Evolutionary conservation across 371 early-diverging fungal species (phyloP), one percentile per base, ranked within the genome.

Genomic region (Apophysomyces variabilis): DNA sequence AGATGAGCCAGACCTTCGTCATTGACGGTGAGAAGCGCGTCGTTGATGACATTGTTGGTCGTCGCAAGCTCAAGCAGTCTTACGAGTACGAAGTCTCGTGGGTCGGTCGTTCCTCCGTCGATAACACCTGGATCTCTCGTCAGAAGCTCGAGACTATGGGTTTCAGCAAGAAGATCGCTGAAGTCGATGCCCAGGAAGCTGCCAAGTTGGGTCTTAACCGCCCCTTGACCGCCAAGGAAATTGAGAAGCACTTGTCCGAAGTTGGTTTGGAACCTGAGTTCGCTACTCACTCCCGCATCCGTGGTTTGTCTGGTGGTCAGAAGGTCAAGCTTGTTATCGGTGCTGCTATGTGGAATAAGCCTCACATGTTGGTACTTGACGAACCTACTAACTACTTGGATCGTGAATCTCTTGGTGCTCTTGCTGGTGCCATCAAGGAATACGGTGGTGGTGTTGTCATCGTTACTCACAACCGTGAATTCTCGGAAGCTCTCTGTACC

Each of bases 271-370:
- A 87, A 44, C 76, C 90, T 50, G 90, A 91, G 65, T 89, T 90
- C 66, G 91, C 89, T 61, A 88, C 92, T 70, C 93, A 94, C 87
- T 87, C 85, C 73, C 91, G 89, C 73, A 93, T 94, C 75, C 85
- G 86, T 80, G 93, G 91, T 82, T 86, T 96, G 13, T 93, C 94
- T 64, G 95, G 95, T 76, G 95, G 95, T 63, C 95, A 96, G 74
- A 96, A 96, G 84, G 93, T 92, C 79, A 91, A 93, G 87, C 85
- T 96, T 46, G 93, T 92, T 21, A 85, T 95, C 66, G 94, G 89
- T 66, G 93, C 92, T 66, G 90, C 32, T 26, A 26, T 26, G 32
- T 26, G 32, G 32, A 26, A 26, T 3, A 26, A 26, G 32, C 32
- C 32, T 61, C 94, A 95, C 76, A 89, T 95, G 75, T 75, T 96